Conservation (phyloP, 257 asterid genomes). For the Solanum tacnaense region DNA sequence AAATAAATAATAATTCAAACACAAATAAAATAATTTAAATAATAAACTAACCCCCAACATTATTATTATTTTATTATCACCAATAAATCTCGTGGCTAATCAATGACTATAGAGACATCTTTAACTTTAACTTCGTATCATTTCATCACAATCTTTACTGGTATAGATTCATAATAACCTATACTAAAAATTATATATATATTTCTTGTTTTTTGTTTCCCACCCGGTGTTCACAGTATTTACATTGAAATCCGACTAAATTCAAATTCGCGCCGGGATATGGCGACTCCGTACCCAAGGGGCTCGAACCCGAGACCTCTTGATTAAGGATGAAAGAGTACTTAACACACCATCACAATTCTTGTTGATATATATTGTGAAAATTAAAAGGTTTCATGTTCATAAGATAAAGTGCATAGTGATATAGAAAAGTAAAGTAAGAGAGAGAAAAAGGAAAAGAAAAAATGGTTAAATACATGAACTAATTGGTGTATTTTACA, state of each 20-base stretch:
- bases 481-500: neutral
- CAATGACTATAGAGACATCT: neutral
- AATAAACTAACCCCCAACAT: neutral
- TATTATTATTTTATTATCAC: neutral
- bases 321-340: too few species aligned
- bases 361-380: neutral
- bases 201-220: too few species aligned
- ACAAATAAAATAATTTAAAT: neutral
- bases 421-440: neutral
- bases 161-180: too few species aligned
- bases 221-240: rapidly evolving
- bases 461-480: neutral
- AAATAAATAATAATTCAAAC: neutral
- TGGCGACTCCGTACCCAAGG: too few species aligned
- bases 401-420: neutral
- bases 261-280: rapidly evolving
- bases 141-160: too few species aligned
- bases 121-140: too few species aligned
- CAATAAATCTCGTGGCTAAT: neutral
- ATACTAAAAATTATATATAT: too few species aligned
- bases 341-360: too few species aligned
- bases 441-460: neutral
- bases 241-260: too few species aligned
- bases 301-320: too few species aligned
- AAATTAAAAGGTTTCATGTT: neutral